A percentile compares a stretch with the other conserved stretches of the same genome.
Evolutionary conservation across 129 eudicot species (phyloP).

Genomic region (Arctium lappa): DNA sequence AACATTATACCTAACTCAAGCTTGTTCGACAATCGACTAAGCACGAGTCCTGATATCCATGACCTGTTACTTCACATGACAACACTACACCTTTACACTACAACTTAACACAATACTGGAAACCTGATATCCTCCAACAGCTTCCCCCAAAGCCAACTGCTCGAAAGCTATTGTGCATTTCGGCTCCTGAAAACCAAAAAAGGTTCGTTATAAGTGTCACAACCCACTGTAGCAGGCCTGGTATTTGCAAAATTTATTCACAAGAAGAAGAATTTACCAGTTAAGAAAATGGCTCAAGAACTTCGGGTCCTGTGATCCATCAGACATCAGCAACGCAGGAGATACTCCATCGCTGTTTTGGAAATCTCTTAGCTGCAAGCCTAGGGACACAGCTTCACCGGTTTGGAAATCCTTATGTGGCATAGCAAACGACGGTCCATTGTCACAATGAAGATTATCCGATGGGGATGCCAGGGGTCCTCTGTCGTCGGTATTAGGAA

Average conservation of each 20-base stretch:
- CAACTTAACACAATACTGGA: background rate
- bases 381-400: slow-evolving; percentile 37
- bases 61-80: slow-evolving; percentile 9
- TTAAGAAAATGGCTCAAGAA: slow-evolving; percentile 41
- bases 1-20: background rate
- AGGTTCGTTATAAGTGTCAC: background rate
- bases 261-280: slow-evolving; percentile 15
- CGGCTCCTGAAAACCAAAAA: slow-evolving; percentile 31
- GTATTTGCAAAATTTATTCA: background rate
- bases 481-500: slow-evolving; percentile 21
- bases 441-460: slow-evolving; percentile 39
- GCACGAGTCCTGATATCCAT: background rate
- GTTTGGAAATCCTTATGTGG: slow-evolving; percentile 43
- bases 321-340: slow-evolving; percentile 60
- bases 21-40: slow-evolving; percentile 3
- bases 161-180: slow-evolving; percentile 17
- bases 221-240: background rate
- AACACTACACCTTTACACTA: slow-evolving; percentile 14
- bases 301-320: slow-evolving; percentile 40
- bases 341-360: slow-evolving; percentile 71
- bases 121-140: background rate
- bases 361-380: slow-evolving; percentile 49
- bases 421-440: slow-evolving; percentile 39
- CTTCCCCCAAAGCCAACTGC: background rate
- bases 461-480: slow-evolving; percentile 41